Conservation (phyloP, 192 early-diverging fungal species). For the Kappamyces sp. region DNA sequence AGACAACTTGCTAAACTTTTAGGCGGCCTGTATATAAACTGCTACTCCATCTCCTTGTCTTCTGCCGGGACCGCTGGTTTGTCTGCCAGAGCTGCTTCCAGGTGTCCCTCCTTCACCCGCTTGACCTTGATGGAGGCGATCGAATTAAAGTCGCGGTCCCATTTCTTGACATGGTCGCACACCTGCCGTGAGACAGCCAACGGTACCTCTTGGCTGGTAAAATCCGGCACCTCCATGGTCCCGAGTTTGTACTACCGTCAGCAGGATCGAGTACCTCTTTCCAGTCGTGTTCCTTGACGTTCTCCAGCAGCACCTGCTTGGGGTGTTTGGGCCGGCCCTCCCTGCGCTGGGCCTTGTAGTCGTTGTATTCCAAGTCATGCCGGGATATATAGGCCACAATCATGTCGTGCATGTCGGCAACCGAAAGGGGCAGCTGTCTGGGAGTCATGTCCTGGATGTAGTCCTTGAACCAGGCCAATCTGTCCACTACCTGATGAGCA, state of each 20-base stretch:
- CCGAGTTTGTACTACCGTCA: conserved; percentile 27
- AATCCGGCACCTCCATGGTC: conserved; percentile 33
- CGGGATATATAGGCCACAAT: conserved; percentile 49
- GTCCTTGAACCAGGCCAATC: conserved; percentile 61
- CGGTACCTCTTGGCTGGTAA: conserved; percentile 25
- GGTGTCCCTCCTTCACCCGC: neutral
- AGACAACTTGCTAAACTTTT: too few relatives aligned
- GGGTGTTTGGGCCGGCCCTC: conserved; percentile 36
- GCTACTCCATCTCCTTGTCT: neutral
- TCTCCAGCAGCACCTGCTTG: conserved; percentile 29
- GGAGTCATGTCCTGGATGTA: conserved; percentile 22
- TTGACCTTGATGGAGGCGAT: conserved; percentile 31
- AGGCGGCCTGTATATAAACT: too few relatives aligned
- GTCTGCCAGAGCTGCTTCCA: neutral
- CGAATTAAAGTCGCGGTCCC: conserved; percentile 49
- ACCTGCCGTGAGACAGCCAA: neutral
- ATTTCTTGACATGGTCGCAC: conserved; percentile 21
- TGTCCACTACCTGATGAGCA: conserved; percentile 41
- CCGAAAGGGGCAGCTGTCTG: conserved; percentile 33
- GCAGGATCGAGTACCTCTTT: conserved; percentile 16
- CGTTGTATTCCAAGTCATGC: conserved; percentile 54
- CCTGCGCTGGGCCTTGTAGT: conserved; percentile 31
- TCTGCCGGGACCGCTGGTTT: neutral
- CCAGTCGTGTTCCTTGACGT: conserved; percentile 28
- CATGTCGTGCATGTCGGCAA: conserved; percentile 40